Conservation (phyloP, 2,329 filamentous ascomycete species). For the Verruconis gallopava region DNA sequence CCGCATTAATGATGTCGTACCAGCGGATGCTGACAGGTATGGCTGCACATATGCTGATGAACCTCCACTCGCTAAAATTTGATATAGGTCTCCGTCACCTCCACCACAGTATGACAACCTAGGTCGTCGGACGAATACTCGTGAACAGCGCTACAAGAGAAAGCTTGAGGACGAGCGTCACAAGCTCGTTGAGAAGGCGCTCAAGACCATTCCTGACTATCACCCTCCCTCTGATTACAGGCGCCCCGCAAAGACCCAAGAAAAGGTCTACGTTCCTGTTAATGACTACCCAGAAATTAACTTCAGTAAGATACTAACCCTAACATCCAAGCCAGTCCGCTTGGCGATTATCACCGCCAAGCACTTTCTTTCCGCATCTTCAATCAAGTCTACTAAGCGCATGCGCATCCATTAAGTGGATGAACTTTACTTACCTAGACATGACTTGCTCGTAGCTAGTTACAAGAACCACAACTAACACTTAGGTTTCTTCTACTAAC, state of each 20-base stretch:
- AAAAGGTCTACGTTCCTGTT: constrained; percentile 99
- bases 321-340: constrained; percentile 36
- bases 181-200: constrained; percentile 96
- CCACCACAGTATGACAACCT: constrained; percentile 98
- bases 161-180: constrained; percentile 96
- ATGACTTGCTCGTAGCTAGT: constrained; percentile 4
- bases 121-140: constrained; percentile 96
- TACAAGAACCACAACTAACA: constrained; percentile 56
- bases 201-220: constrained; percentile 99
- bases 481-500: constrained; percentile 66
- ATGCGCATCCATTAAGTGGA: constrained; percentile 1
- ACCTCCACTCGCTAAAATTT: constrained; percentile 12
- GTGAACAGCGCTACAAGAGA: constrained; percentile 97
- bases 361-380: constrained; percentile 26
- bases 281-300: constrained; percentile 99
- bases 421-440: neutral
- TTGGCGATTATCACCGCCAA: constrained; percentile 17
- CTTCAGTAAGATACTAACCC: constrained; percentile 99
- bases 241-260: constrained; percentile 97
- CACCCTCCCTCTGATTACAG: constrained; percentile 97
- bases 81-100: constrained; percentile 75
- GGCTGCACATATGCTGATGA: constrained; percentile 22
- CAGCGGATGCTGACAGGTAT: constrained; percentile 88
- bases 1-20: constrained; percentile 96
- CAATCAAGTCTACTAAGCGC: constrained; percentile 30